phyloP scores from a whole-genome alignment of 805 yeast genomes.

The Candida caryicola region DNA sequence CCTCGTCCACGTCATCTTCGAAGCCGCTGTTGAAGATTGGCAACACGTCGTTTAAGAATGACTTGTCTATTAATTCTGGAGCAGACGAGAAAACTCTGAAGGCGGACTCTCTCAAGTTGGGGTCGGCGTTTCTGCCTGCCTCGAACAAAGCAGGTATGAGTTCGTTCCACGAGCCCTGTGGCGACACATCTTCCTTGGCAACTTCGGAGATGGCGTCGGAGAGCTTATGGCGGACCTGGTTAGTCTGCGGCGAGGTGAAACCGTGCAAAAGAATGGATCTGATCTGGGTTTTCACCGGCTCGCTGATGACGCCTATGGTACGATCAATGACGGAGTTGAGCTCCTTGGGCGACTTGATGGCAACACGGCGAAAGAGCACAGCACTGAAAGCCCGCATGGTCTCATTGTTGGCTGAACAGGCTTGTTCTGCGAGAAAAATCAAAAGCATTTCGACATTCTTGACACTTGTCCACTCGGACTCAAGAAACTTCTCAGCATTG shows the following conservation, averaged over 20 bases:
- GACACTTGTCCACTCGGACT: conserved; percentile 69
- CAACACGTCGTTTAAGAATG: conserved; percentile 52
- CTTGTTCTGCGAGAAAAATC: conserved; percentile 77
- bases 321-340: conserved; percentile 66
- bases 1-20: conserved; percentile 74
- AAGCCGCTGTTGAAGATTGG: conserved; percentile 81
- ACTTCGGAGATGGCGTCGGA: conserved; percentile 94
- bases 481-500: conserved; percentile 71
- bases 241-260: conserved; percentile 64
- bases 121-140: conserved; percentile 54
- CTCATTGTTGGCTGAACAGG: conserved; percentile 60
- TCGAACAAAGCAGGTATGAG: conserved; percentile 70
- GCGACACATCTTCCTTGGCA: conserved; percentile 62
- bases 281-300: conserved; percentile 57
- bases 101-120: conserved; percentile 81
- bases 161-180: conserved; percentile 69
- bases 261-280: conserved; percentile 69
- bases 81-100: conserved; percentile 84
- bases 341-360: conserved; percentile 72
- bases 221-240: conserved; percentile 81
- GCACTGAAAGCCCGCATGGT: conserved; percentile 72
- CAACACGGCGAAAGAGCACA: conserved; percentile 83
- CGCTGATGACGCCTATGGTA: conserved; percentile 68
- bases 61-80: conserved; percentile 70
- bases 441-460: conserved; percentile 69